Base-by-base conservation (phyloP, 768 basidiomycete species). In the Lentinula edodes region DNA sequence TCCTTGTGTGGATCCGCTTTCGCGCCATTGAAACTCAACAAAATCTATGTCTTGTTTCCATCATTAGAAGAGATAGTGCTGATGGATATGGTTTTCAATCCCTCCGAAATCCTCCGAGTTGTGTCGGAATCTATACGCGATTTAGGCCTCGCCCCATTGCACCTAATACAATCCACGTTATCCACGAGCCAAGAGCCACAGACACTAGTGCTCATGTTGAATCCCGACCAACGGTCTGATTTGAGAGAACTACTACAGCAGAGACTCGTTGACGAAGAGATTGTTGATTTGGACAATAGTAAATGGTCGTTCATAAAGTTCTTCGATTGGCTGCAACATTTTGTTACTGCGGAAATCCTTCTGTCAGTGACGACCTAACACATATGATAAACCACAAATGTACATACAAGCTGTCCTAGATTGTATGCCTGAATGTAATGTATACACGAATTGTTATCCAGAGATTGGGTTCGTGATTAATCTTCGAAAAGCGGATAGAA, bases 401-500 rank as follows among this genome's bases (percentile, higher is more conserved):
- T 28, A 28, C 48, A 51, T 32, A 28, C 3, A 28, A 28, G 28
- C 28, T 28, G 28, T 28, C 28, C 28, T 28, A 28, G 28, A 28
- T 28, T 28, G 28, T 28, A 28, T 28, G 28, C 28, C 28, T 28
- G 28, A 28, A 23, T 23, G 3, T 3, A 23, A 23, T 23, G 1
- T 23, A 23, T 23, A 23, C 23, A 23, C 3, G 23, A 23, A 34
- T 34, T 51, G 20, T n/a, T n/a, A 5, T 23, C 9, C 12, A 5
- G 16, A 48, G n/a, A 20, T 53, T 32, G 51, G 23, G 51, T 12
- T 12, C 15, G 56, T 51, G 16, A 43, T 68, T 67, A 84, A 69
- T 84, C 82, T 60, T 82, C 78, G 63, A 84, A 84, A 16, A 84
- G 68, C 15, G 83, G 80, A 67, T 75, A 77, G 67, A 84, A 84